Conservation (phyloP, 2,329 filamentous ascomycete species). For the Sclerotinia sclerotiorum region DNA sequence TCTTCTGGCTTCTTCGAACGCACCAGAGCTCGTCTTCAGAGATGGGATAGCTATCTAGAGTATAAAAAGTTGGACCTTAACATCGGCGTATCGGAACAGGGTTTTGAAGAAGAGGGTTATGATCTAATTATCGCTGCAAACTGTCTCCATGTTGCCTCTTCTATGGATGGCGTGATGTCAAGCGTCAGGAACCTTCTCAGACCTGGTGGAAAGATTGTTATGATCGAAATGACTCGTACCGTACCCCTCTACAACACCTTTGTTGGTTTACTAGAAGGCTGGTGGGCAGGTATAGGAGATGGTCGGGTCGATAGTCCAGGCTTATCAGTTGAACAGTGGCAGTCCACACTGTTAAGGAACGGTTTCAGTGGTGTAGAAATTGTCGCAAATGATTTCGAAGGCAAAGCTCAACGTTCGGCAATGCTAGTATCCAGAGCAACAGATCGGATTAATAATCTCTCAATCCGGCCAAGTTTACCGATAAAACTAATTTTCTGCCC, state of each 20-base stretch:
- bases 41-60: conserved; percentile 2
- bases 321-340: not conserved
- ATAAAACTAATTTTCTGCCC: too few species aligned
- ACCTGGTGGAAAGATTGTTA: conserved; percentile 37
- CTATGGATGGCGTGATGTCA: conserved; percentile 31
- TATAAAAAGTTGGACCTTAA: conserved; percentile 24
- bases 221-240: conserved; percentile 32
- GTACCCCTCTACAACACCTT: conserved; percentile 5
- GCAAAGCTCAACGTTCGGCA: too few species aligned
- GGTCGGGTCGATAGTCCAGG: not conserved
- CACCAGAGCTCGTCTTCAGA: not conserved
- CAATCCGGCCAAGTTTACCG: too few species aligned
- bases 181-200: conserved; percentile 38
- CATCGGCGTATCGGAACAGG: conserved; percentile 22
- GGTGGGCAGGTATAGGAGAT: conserved; percentile 23
- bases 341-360: not conserved
- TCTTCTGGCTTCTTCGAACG: conserved; percentile 2
- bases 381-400: too few species aligned
- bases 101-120: conserved; percentile 28
- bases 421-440: too few species aligned
- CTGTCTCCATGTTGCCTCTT: conserved; percentile 32
- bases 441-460: too few species aligned
- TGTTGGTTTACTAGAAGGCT: conserved; percentile 25
- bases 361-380: not conserved
- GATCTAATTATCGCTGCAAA: conserved; percentile 34